Evolutionary conservation across 2,329 filamentous ascomycete genomes (phyloP).

Genomic region (Herpotrichia juniperi): DNA sequence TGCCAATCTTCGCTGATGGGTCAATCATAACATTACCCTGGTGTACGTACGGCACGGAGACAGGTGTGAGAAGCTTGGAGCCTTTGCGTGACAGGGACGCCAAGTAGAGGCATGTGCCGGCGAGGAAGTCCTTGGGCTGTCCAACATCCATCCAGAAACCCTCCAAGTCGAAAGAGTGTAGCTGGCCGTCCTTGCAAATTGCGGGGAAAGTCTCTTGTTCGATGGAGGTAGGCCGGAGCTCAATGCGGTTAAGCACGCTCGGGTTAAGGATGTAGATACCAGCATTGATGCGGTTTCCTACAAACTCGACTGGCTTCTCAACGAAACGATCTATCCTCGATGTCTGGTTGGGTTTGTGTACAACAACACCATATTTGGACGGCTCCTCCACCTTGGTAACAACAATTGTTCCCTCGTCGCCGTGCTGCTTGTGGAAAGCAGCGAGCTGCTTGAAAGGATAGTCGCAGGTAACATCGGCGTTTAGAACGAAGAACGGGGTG

Average conservation of each 20-base stretch:
- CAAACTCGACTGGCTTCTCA: slow-evolving; percentile 98
- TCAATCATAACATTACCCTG: slow-evolving; percentile 97
- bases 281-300: slow-evolving; percentile 98
- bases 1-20: slow-evolving; percentile 92
- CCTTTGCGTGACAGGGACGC: slow-evolving; percentile 89
- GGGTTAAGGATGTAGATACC: slow-evolving; percentile 98
- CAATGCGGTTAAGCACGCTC: slow-evolving; percentile 86
- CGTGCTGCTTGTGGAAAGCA: slow-evolving; percentile 90
- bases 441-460: slow-evolving; percentile 92
- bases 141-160: slow-evolving; percentile 99
- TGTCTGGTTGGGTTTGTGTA: slow-evolving; percentile 91
- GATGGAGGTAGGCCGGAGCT: slow-evolving; percentile 94
- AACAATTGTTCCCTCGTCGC: slow-evolving; percentile 94
- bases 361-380: slow-evolving; percentile 97
- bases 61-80: slow-evolving; percentile 79
- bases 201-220: slow-evolving; percentile 99
- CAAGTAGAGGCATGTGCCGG: slow-evolving; percentile 94
- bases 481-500: slow-evolving; percentile 95
- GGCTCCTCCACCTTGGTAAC: slow-evolving; percentile 99
- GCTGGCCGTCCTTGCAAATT: slow-evolving; percentile 84
- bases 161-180: slow-evolving; percentile 95
- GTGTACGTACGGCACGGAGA: slow-evolving; percentile 79
- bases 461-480: slow-evolving; percentile 98
- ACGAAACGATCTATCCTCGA: slow-evolving; percentile 98
- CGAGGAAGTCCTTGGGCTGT: slow-evolving; percentile 97